These are phyloP conservation scores for Cyclotella baltica DNA, from an alignment of 108 stramenopile genomes.

Conservation along the genomic window DNA sequence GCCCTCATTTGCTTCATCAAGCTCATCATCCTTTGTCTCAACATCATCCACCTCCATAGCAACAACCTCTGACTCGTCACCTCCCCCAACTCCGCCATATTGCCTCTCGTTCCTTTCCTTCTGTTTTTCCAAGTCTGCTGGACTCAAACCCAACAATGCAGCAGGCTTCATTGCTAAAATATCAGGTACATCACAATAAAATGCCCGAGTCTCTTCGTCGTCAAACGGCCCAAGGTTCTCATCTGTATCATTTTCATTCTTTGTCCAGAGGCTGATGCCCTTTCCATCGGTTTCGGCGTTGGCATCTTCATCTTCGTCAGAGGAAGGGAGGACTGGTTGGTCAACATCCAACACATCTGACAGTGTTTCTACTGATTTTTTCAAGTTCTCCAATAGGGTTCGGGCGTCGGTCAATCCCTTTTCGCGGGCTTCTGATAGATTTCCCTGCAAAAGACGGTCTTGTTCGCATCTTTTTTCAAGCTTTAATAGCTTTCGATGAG, in stretches of 20 bases:
- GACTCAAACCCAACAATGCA: constrained; percentile 80
- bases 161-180: constrained; percentile 90
- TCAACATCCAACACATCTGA: constrained; percentile 80
- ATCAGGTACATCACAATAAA: constrained; percentile 96
- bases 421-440: constrained; percentile 89
- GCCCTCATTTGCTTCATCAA: constrained; percentile 53
- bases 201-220: constrained; percentile 88
- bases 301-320: constrained; percentile 71
- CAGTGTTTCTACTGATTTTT: constrained; percentile 77
- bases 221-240: constrained; percentile 86
- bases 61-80: constrained; percentile 23
- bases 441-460: constrained; percentile 88
- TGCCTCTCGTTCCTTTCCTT: constrained; percentile 70
- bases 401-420: constrained; percentile 87
- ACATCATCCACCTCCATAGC: constrained; percentile 38
- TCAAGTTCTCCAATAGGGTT: constrained; percentile 81
- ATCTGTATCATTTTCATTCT: constrained; percentile 70
- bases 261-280: constrained; percentile 84
- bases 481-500: constrained; percentile 79
- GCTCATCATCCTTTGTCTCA: constrained; percentile 43
- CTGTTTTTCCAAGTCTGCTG: constrained; percentile 76
- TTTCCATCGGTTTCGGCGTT: constrained; percentile 53
- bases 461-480: constrained; percentile 89
- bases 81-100: constrained; percentile 62
- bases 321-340: constrained; percentile 70